A percentile compares a stretch with the other conserved stretches of the same genome.
These are phyloP conservation scores for carrot (Daucus carota) DNA, from an alignment of 129 eudicot genomes.

Conservation along the genomic window DNA sequence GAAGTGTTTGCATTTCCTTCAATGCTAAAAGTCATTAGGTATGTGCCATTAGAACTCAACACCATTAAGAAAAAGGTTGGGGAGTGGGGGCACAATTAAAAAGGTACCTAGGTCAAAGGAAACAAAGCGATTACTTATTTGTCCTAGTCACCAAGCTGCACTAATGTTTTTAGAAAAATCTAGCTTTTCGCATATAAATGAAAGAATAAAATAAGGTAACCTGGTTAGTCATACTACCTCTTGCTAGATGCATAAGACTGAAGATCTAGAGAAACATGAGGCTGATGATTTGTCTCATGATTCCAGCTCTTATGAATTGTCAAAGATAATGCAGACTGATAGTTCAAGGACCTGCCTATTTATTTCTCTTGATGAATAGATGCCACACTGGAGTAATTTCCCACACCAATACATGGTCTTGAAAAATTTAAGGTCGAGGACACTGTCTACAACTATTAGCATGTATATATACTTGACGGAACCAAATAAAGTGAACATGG, in stretches of 20 bases:
- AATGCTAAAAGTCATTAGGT: not conserved
- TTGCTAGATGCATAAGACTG: not conserved
- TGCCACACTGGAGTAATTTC: not conserved
- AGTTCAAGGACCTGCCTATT: not conserved
- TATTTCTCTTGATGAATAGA: not conserved
- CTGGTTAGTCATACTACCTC: not conserved
- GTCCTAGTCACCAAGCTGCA: not conserved
- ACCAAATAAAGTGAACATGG: not conserved
- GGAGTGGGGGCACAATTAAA: not conserved
- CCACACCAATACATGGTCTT: not conserved
- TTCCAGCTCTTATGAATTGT: not conserved
- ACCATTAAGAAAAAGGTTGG: not conserved
- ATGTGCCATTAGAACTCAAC: not conserved
- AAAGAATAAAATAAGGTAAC: too few species aligned
- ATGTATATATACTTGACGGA: not conserved
- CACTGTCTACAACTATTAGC: not conserved
- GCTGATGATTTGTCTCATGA: not conserved
- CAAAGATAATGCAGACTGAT: not conserved
- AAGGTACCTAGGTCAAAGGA: not conserved
- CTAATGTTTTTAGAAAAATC: not conserved
- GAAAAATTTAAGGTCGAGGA: not conserved
- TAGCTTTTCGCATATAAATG: not conserved
- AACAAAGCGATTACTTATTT: not conserved
- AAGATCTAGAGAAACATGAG: not conserved
- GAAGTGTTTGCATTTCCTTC: not conserved